Evolutionary conservation across 805 yeast genomes (phyloP).

Genomic region (Priceomyces medius): DNA sequence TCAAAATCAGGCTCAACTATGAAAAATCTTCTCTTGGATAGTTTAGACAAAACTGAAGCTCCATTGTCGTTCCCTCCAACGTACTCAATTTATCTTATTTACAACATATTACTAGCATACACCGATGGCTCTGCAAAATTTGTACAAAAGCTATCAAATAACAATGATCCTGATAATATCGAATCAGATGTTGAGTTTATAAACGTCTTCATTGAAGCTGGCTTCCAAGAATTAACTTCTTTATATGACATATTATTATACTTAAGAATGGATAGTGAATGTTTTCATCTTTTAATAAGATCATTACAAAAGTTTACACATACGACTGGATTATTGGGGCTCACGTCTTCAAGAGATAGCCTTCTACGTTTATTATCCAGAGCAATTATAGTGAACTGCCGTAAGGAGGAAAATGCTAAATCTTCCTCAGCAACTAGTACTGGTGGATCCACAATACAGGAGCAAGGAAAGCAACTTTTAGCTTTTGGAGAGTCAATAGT

Average conservation of each 20-base stretch:
- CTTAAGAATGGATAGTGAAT: slow-evolving; percentile 66
- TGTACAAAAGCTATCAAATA: slow-evolving; percentile 43
- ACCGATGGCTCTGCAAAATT: slow-evolving; percentile 68
- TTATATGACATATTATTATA: slow-evolving; percentile 49
- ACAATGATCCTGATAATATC: slow-evolving; percentile 19
- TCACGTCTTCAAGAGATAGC: slow-evolving; percentile 57
- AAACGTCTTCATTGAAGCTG: slow-evolving; percentile 29
- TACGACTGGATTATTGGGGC: slow-evolving; percentile 72
- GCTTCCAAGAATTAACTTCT: slow-evolving; percentile 23
- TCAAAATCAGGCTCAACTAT: slow-evolving; percentile 44
- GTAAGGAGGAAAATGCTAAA: slow-evolving; percentile 1
- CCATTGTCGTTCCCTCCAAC: slow-evolving; percentile 61
- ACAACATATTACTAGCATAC: slow-evolving; percentile 50
- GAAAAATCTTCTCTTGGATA: slow-evolving; percentile 63
- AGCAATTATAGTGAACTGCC: slow-evolving; percentile 19
- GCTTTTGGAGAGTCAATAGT: slow-evolving; percentile 53
- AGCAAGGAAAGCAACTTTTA: slow-evolving; percentile 33
- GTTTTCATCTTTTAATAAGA: slow-evolving; percentile 65
- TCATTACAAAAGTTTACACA: slow-evolving; percentile 81
- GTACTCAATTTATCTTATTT: slow-evolving; percentile 57
- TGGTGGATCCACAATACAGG: slow-evolving; percentile 9
- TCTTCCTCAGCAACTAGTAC: neutral
- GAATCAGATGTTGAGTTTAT: slow-evolving; percentile 38
- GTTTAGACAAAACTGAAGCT: slow-evolving; percentile 77
- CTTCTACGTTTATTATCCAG: slow-evolving; percentile 27